These are phyloP conservation scores for Diophrys appendiculata DNA, from an alignment of 73 alveolate species.

Conservation along the genomic window DNA sequence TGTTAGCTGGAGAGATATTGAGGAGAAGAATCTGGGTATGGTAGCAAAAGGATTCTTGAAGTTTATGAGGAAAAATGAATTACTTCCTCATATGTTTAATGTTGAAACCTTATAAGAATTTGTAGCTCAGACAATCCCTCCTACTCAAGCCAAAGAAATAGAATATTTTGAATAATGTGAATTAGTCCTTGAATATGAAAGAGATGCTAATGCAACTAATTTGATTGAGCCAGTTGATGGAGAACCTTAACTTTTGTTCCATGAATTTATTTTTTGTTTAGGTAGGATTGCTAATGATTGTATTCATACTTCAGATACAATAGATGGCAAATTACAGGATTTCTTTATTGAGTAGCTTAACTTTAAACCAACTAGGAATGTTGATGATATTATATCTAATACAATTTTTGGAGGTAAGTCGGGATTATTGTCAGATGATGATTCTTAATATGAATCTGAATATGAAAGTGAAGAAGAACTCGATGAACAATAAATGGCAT, in stretches of 20 bases:
- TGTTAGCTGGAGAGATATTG: conserved; percentile 54
- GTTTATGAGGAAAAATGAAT: conserved; percentile 32
- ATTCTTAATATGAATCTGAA: conserved; percentile 2
- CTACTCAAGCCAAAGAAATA: conserved; percentile 53
- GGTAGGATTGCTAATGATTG: conserved; percentile 62
- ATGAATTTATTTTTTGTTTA: conserved; percentile 52
- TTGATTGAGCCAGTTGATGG: conserved; percentile 25
- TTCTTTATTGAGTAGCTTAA: conserved; percentile 62
- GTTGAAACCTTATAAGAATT: conserved; percentile 66
- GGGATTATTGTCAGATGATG: background rate
- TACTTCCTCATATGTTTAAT: conserved; percentile 74
- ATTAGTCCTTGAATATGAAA: conserved; percentile 46
- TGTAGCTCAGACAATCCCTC: conserved; percentile 62
- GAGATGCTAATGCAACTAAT: conserved; percentile 31
- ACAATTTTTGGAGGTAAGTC: background rate
- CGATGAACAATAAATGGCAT: conserved; percentile 29
- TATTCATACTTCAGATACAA: conserved; percentile 45
- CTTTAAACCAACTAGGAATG: conserved; percentile 23
- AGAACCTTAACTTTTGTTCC: conserved; percentile 64
- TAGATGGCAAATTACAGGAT: conserved; percentile 44
- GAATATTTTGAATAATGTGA: conserved; percentile 44
- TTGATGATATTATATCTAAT: conserved; percentile 12
- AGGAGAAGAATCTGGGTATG: conserved; percentile 56
- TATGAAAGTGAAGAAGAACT: conserved; percentile 36
- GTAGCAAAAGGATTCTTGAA: conserved; percentile 64